These are phyloP conservation scores for Penicillium sp. DNA, from an alignment of 2,329 filamentous ascomycete genomes.

Conservation along the genomic window DNA sequence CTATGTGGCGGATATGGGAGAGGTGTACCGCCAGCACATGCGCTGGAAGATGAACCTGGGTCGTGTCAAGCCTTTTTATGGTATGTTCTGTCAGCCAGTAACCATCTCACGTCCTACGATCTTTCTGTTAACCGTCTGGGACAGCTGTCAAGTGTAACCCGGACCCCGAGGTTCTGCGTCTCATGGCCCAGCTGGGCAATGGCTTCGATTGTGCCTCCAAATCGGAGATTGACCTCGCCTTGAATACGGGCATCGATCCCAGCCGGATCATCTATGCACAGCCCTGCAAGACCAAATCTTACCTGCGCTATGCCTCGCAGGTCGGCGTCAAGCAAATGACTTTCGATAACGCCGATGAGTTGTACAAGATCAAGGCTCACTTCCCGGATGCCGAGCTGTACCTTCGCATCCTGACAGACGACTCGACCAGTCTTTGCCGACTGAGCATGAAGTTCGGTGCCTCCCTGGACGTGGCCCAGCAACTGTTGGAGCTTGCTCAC, in stretches of 20 bases:
- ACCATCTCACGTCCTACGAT: not conserved
- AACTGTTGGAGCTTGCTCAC: conserved; percentile 78
- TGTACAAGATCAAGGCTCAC: conserved; percentile 94
- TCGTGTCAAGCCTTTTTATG: conserved; percentile 94
- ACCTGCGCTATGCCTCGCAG: conserved; percentile 84
- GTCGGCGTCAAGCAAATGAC: conserved; percentile 96
- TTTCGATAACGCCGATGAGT: conserved; percentile 96
- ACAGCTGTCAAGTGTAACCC: conserved; percentile 98
- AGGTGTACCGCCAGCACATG: conserved; percentile 97
- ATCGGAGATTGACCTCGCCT: conserved; percentile 90
- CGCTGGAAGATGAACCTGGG: conserved; percentile 95
- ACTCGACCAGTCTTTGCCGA: conserved; percentile 90
- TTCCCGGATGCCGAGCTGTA: conserved; percentile 89
- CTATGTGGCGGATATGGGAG: conserved; percentile 96
- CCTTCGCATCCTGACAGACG: conserved; percentile 93
- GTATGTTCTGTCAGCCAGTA: conserved; percentile 54
- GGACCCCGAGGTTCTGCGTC: conserved; percentile 82
- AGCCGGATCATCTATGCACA: conserved; percentile 97
- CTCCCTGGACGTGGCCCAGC: conserved; percentile 76
- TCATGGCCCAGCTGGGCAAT: conserved; percentile 84
- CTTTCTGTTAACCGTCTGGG: conserved; percentile 12
- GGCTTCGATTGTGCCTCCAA: conserved; percentile 99
- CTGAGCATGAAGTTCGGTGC: conserved; percentile 98
- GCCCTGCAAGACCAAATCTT: conserved; percentile 99
- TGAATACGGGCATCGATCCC: conserved; percentile 79